These are phyloP conservation scores for Nitzschia putrida DNA, from an alignment of 108 stramenopile species.

Conservation along the genomic window DNA sequence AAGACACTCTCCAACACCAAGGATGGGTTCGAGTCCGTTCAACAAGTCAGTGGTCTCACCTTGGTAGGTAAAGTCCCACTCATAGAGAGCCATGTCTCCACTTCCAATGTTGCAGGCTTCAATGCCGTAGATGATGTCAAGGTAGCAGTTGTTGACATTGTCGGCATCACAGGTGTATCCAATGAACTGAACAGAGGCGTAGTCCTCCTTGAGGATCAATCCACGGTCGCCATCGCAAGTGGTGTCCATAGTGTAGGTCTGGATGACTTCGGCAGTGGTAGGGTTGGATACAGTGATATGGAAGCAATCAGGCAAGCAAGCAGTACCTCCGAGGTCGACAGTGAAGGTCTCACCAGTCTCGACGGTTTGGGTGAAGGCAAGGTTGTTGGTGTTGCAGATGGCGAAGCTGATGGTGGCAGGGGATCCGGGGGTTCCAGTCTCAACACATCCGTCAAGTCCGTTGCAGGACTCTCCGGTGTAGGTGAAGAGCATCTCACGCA, in stretches of 20 bases:
- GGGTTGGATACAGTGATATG: constrained; percentile 5
- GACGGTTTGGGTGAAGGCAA: background rate
- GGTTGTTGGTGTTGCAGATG: background rate
- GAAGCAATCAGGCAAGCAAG: constrained; percentile 22
- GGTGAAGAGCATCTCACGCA: constrained; percentile 21
- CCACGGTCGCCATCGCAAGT: constrained; percentile 30
- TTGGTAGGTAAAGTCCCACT: background rate
- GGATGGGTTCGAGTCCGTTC: background rate
- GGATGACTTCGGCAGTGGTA: background rate
- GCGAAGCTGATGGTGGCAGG: constrained; percentile 22
- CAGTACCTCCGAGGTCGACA: background rate
- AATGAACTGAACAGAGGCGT: constrained; percentile 24
- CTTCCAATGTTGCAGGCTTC: constrained; percentile 21
- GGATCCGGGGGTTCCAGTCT: constrained; percentile 11
- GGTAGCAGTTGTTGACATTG: constrained; percentile 25
- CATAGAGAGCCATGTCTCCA: constrained; percentile 11
- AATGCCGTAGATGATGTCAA: constrained; percentile 14
- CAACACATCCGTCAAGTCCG: constrained; percentile 1
- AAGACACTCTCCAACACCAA: constrained; percentile 24
- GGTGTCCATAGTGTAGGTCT: constrained; percentile 23
- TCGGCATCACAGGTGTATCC: constrained; percentile 32
- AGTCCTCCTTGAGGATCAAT: constrained; percentile 15
- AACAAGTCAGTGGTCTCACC: constrained; percentile 13
- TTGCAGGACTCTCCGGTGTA: constrained; percentile 30
- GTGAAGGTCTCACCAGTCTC: constrained; percentile 11